These are phyloP conservation scores for Septoria linicola DNA, from an alignment of 2,329 filamentous ascomycete species.

Conservation along the genomic window DNA sequence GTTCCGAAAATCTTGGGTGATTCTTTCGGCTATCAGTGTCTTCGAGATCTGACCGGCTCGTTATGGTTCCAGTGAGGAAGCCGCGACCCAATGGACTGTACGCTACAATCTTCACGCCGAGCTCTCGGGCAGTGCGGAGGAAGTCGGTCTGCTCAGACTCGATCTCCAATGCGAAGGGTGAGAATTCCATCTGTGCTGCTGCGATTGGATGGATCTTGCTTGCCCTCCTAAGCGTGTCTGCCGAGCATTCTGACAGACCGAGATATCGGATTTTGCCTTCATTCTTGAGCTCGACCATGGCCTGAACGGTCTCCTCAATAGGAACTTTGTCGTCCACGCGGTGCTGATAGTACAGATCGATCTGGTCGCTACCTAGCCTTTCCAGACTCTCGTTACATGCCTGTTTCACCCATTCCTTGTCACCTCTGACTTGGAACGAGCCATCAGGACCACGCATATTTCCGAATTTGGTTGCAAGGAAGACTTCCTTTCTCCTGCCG, in stretches of 20 bases:
- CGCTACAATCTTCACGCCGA: slow-evolving; percentile 46
- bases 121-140: slow-evolving; percentile 48
- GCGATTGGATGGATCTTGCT: slow-evolving; percentile 50
- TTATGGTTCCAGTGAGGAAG: slow-evolving; percentile 46
- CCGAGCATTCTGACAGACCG: slow-evolving; percentile 52
- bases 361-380: slow-evolving; percentile 40
- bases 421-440: slow-evolving; percentile 34
- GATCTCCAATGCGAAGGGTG: slow-evolving; percentile 51
- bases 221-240: slow-evolving; percentile 52
- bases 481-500: slow-evolving; percentile 43
- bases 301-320: slow-evolving; percentile 47
- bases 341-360: slow-evolving; percentile 49
- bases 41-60: slow-evolving; percentile 41
- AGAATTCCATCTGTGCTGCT: slow-evolving; percentile 57
- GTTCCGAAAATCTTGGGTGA: slow-evolving; percentile 35
- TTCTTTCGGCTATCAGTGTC: slow-evolving; percentile 33
- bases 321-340: slow-evolving; percentile 46
- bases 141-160: slow-evolving; percentile 45
- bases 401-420: slow-evolving; percentile 40
- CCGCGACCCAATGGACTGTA: slow-evolving; percentile 45
- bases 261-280: slow-evolving; percentile 57
- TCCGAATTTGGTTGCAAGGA: slow-evolving; percentile 45
- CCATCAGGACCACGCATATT: slow-evolving; percentile 27
- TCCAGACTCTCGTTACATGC: slow-evolving; percentile 41
- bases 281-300: slow-evolving; percentile 48